These are phyloP conservation scores for Arthrobotrys conoides DNA, from an alignment of 2,329 filamentous ascomycete genomes.

Conservation along the genomic window DNA sequence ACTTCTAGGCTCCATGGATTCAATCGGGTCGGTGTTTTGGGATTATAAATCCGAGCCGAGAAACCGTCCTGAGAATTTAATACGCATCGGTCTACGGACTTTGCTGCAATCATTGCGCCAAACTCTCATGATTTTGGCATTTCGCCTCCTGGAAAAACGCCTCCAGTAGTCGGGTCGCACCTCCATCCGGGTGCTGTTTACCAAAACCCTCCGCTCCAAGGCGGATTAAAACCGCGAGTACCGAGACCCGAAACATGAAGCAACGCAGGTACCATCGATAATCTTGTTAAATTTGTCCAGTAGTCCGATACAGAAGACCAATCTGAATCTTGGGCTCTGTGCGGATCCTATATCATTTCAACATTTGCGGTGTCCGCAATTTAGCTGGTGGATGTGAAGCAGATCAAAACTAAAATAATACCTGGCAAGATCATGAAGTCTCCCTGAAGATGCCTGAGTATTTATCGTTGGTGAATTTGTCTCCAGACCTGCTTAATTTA, in stretches of 20 bases:
- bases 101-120: conserved; percentile 34
- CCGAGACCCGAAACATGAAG: neutral
- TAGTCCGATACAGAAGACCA: neutral
- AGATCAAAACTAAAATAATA: too few species aligned
- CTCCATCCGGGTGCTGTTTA: conserved; percentile 3
- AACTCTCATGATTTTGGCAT: conserved; percentile 49
- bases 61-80: conserved; percentile 12
- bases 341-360: too few species aligned
- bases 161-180: conserved; percentile 15
- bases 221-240: neutral
- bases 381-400: too few species aligned
- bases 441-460: too few species aligned
- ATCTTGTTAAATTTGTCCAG: neutral
- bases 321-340: neutral
- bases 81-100: neutral
- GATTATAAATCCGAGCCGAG: conserved; percentile 50
- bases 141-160: conserved; percentile 14
- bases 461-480: too few species aligned
- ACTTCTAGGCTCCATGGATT: conserved; percentile 42
- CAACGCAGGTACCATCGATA: conserved; percentile 24
- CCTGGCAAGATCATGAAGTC: too few species aligned
- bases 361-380: too few species aligned
- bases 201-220: conserved; percentile 11
- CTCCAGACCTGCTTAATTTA: too few species aligned
- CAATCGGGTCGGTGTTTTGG: conserved; percentile 35